Base-by-base conservation (phyloP, 768 basidiomycete species). In the Termitomyces sp. region DNA sequence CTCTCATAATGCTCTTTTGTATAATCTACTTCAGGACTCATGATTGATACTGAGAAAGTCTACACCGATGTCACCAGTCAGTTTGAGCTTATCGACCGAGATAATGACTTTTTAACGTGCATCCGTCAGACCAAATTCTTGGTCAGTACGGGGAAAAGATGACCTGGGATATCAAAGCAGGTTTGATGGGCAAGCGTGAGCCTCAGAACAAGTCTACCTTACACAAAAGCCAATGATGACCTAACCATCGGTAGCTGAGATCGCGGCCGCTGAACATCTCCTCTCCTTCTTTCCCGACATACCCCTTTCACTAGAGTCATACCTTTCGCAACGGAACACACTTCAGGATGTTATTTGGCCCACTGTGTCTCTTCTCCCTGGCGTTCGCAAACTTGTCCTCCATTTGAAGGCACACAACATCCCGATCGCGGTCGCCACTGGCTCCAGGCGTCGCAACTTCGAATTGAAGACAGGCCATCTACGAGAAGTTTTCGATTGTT, bases 141-240 rank as follows among this genome's bases (percentile, higher is more conserved):
- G 81, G 76, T 16, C 76, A 74, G 11, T 85, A 87, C 63, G 90
- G 89, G 25, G 85, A 83, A 57, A 71, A 81, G 58, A 89, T 94
- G 86, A 89, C 88, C 3, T 92, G 90, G 90, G 86, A 89, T 53
- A 90, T 93, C 54, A 92, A 93, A 65, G 85, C 88, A n/a, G 88
- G 86, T 0, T 81, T 88, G 54, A 94, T 93, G 91, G 91, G 91
- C 52, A 89, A 88, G 75, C 82, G 91, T 90, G 52, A 60, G 75
- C 51, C 12, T 51, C 35, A 9, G 32, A 27, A 6, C n/a, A 12
- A 25, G 10, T 25, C 6, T 0, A 6, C 11, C 10, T 35, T 11
- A 25, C 16, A 20, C 9, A 3, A 5, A 33, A 33, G 7, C 23
- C 1, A 16, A 18, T 52, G 36, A 29, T 46, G 44, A 48, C 36